Evolutionary conservation across 192 early-diverging fungal species (phyloP).

Genomic region (Umbelopsis sp.): DNA sequence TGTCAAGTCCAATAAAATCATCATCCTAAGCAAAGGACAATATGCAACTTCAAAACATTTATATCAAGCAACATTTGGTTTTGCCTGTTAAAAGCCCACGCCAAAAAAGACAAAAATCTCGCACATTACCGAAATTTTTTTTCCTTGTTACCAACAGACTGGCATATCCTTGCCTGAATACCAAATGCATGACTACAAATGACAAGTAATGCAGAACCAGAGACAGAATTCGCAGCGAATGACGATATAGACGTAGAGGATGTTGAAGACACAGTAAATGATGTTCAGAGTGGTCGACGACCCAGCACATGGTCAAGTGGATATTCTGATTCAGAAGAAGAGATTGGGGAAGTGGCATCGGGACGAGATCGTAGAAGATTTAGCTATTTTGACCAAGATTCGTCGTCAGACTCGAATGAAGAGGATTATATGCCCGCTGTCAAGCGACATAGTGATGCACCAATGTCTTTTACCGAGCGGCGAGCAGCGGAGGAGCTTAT

Average conservation of each 20-base stretch:
- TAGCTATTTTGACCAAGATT: background rate
- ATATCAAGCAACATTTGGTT: too few species aligned
- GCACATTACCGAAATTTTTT: background rate
- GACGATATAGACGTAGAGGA: slow-evolving; percentile 1
- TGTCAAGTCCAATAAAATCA: too few species aligned
- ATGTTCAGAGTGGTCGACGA: slow-evolving; percentile 1
- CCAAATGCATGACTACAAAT: background rate
- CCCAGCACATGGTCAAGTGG: slow-evolving; percentile 1
- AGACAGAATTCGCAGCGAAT: background rate
- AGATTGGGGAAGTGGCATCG: background rate
- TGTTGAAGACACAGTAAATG: background rate
- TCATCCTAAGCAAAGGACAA: too few species aligned
- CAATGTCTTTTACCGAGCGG: slow-evolving; percentile 14
- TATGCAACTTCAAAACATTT: too few species aligned
- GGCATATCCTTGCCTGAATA: too few species aligned
- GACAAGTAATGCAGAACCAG: slow-evolving; percentile 7
- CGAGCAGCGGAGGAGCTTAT: slow-evolving; percentile 6
- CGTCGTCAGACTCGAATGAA: background rate
- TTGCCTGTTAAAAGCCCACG: too few species aligned
- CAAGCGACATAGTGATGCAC: background rate
- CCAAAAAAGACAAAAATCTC: too few species aligned
- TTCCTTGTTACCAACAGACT: background rate
- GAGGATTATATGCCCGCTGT: slow-evolving; percentile 3
- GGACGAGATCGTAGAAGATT: too few species aligned
- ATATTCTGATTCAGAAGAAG: slow-evolving; percentile 12